These are phyloP conservation scores for Thermochaetoides thermophila DNA, from an alignment of 495 filamentous ascomycete species.

Conservation along the genomic window DNA sequence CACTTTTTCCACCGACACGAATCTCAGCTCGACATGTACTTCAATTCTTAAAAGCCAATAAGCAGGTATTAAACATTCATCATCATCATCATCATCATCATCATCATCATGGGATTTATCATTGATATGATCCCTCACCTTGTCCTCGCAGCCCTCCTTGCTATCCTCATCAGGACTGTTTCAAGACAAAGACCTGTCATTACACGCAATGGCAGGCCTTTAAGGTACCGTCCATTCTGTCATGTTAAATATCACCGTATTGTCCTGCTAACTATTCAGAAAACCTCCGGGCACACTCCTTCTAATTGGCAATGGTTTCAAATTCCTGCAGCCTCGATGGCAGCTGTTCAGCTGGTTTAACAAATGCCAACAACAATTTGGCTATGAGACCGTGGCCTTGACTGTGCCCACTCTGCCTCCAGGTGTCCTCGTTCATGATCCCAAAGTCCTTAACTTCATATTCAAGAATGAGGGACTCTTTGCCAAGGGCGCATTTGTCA, in stretches of 20 bases:
- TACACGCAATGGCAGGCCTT: slow-evolving; percentile 12
- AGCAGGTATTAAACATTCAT: no score
- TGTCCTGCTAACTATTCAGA: slow-evolving; percentile 10
- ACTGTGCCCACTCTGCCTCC: slow-evolving; percentile 42
- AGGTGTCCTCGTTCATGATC: slow-evolving; percentile 44
- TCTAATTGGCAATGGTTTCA: slow-evolving; percentile 41
- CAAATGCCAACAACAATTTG: slow-evolving; percentile 36
- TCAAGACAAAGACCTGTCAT: slow-evolving; percentile 9
- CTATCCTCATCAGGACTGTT: slow-evolving; percentile 9
- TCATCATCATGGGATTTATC: slow-evolving; percentile 10
- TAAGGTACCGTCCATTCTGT: slow-evolving; percentile 9
- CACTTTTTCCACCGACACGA: no score
- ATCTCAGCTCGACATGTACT: no score
- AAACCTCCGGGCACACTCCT: slow-evolving; percentile 42
- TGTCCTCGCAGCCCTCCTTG: slow-evolving; percentile 5
- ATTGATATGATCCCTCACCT: slow-evolving; percentile 8
- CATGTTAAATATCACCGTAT: not conserved
- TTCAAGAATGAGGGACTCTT: slow-evolving; percentile 44
- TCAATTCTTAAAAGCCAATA: no score
- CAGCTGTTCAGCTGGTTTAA: slow-evolving; percentile 45
- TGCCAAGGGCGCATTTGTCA: slow-evolving; percentile 43
- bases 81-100: not conserved
- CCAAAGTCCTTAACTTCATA: slow-evolving; percentile 42
- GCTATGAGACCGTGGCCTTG: slow-evolving; percentile 40
- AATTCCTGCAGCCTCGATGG: slow-evolving; percentile 40